Percentiles rank a stretch among this genome's conserved stretches.
These are phyloP conservation scores for Massariosphaeria phaeospora DNA, from an alignment of 495 filamentous ascomycete species.

Conservation along the genomic window DNA sequence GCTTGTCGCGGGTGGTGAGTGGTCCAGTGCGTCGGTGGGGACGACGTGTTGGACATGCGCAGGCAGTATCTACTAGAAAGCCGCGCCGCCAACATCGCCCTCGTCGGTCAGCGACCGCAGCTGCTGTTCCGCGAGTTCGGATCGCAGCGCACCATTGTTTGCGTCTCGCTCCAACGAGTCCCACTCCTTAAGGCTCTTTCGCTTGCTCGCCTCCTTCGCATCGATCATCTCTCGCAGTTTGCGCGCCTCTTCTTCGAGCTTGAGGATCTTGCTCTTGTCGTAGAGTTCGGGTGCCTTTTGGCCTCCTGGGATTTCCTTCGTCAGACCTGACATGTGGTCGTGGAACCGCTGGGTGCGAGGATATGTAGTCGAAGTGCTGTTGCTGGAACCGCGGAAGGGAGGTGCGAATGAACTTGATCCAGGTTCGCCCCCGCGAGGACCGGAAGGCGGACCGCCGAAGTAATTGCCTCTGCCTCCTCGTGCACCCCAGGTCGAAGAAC, in stretches of 20 bases:
- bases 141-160: conserved; percentile 54
- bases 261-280: conserved; percentile 33
- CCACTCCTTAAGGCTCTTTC: conserved; percentile 55
- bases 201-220: conserved; percentile 52
- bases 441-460: conserved; percentile 24
- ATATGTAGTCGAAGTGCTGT: conserved; percentile 47
- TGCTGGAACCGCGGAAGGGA: conserved; percentile 47
- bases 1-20: no score
- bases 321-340: conserved; percentile 49
- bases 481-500: conserved; percentile 32
- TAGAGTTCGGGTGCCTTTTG: conserved; percentile 48
- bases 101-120: conserved; percentile 55
- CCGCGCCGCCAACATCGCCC: conserved; percentile 40
- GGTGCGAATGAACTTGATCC: conserved; percentile 22
- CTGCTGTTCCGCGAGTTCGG: conserved; percentile 58
- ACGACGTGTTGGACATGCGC: background rate
- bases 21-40: no score
- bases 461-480: conserved; percentile 22
- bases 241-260: conserved; percentile 52
- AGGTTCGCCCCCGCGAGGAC: conserved; percentile 19
- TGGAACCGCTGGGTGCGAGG: conserved; percentile 49
- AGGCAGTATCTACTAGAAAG: conserved; percentile 13
- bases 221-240: conserved; percentile 52
- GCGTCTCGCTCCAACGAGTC: conserved; percentile 55
- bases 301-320: conserved; percentile 51